Base-by-base conservation (phyloP, 148 eudicot genomes). In the Amaranthus cruentus region DNA sequence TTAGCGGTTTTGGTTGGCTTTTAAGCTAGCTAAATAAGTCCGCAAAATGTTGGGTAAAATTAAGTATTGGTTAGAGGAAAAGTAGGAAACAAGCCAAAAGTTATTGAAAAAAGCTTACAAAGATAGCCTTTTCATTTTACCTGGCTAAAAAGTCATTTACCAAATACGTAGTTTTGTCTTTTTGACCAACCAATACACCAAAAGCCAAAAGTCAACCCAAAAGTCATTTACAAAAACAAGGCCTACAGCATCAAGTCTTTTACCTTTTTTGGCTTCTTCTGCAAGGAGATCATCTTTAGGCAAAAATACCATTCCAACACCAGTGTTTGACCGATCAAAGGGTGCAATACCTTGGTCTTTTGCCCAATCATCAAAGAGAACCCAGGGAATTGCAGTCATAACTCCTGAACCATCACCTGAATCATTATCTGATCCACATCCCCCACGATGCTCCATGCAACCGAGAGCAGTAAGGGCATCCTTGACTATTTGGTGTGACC, bases 361-460 rank as follows among this genome's bases (percentile, higher is more conserved):
- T 48, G 92, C 99, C 99, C 99, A 95, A 44, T 78, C 78, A 75
- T 95, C 83, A 73, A 95, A 90, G 67, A 92, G 86, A 55, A 86
- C 96, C 99, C 99, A 95, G 6, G 99, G 99, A 82, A 95, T 92
- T 14, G 94, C 83, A 69, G 94, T 92, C 99, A 95, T 92, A 38
- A 95, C 44, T 75, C 99, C 99, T 9, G 99, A 73, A 72, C 99
- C 99, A 81, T 95, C 99, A 68, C 99, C 99, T 57, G 99, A 95
- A 78, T 92, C 97, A 81, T 95, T 89, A 86, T 95, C 99, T 49
- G 99, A 91, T 77, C 97, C 90, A 84, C 99, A 95, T 42, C 97
- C 99, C 38, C 99, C 99, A 69, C 99, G 93, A 76, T 95, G 99
- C 77, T 95, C 99, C 99, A 95, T 95, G 79, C 99, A 95, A 48